Evolutionary conservation across 495 filamentous ascomycete genomes (phyloP).

Genomic region (Penicillium steckii): DNA sequence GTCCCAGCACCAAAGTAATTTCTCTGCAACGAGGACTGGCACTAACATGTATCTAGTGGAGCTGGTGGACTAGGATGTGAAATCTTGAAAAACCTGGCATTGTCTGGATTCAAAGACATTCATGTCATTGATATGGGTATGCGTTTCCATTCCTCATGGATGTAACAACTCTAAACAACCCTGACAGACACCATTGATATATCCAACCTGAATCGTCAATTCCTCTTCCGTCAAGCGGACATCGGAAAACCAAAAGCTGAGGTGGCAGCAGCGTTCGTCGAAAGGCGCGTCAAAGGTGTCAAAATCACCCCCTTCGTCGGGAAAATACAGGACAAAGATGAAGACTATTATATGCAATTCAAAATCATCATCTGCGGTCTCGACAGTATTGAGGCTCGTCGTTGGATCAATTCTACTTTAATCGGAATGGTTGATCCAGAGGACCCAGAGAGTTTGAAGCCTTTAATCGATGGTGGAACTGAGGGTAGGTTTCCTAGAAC

Average conservation of each 20-base stretch:
- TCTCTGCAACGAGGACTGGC: background rate
- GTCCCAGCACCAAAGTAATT: constrained; percentile 6
- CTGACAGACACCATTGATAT: constrained; percentile 89
- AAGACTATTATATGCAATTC: constrained; percentile 98
- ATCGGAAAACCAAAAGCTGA: constrained; percentile 94
- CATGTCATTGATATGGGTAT: constrained; percentile 98
- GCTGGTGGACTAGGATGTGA: constrained; percentile 96
- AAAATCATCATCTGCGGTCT: constrained; percentile 92
- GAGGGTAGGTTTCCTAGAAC: constrained; percentile 60
- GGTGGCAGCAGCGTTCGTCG: constrained; percentile 87
- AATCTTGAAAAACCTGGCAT: constrained; percentile 92
- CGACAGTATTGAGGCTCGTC: constrained; percentile 92
- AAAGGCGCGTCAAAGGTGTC: constrained; percentile 82
- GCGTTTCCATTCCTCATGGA: background rate
- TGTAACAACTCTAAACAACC: constrained; percentile 16
- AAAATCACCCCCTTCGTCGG: constrained; percentile 91
- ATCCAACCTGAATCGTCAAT: constrained; percentile 96
- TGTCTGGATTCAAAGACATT: constrained; percentile 94
- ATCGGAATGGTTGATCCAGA: constrained; percentile 84
- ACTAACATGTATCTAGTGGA: constrained; percentile 55
- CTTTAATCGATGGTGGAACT: constrained; percentile 93
- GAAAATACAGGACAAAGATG: constrained; percentile 95
- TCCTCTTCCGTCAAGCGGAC: constrained; percentile 89
- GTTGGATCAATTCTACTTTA: constrained; percentile 97
- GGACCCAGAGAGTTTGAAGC: constrained; percentile 79